These are phyloP conservation scores for Leptographium lundbergii DNA, from an alignment of 2,329 filamentous ascomycete genomes.

Conservation along the genomic window DNA sequence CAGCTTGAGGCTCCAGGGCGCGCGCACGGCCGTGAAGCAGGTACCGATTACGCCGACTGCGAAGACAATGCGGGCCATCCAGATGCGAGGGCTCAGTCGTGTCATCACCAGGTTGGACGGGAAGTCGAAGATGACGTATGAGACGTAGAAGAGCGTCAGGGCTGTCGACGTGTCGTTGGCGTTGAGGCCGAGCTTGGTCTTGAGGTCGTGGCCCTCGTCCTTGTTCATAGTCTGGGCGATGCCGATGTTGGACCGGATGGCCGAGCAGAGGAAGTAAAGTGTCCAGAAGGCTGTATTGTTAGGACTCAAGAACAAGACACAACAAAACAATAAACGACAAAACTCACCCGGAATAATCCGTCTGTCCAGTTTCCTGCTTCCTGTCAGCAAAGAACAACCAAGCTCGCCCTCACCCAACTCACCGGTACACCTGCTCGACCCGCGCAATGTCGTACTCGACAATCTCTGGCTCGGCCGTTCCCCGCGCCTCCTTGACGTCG, in stretches of 20 bases:
- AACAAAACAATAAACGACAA: too few relatives aligned
- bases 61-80: constrained; percentile 87
- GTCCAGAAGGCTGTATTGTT: constrained; percentile 59
- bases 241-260: constrained; percentile 82
- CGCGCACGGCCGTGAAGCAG: constrained; percentile 70
- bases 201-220: constrained; percentile 58
- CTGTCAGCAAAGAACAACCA: not conserved
- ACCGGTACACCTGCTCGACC: constrained; percentile 42
- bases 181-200: constrained; percentile 53
- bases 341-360: constrained; percentile 45
- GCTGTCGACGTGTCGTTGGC: constrained; percentile 72
- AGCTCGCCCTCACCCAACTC: not conserved
- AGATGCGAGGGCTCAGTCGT: constrained; percentile 67
- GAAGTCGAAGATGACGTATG: constrained; percentile 81
- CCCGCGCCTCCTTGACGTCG: not conserved
- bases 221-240: constrained; percentile 91
- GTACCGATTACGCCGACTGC: constrained; percentile 74
- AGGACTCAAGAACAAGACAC: not conserved
- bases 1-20: constrained; percentile 80
- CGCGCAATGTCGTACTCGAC: constrained; percentile 36
- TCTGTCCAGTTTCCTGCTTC: constrained; percentile 35
- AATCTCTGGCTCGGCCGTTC: constrained; percentile 5
- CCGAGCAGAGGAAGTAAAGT: constrained; percentile 84
- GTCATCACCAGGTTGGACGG: constrained; percentile 87
- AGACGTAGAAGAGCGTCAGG: constrained; percentile 80